Evolutionary conservation across 2,329 filamentous ascomycete genomes (phyloP).

Genomic region (Penicillium occitanis): DNA sequence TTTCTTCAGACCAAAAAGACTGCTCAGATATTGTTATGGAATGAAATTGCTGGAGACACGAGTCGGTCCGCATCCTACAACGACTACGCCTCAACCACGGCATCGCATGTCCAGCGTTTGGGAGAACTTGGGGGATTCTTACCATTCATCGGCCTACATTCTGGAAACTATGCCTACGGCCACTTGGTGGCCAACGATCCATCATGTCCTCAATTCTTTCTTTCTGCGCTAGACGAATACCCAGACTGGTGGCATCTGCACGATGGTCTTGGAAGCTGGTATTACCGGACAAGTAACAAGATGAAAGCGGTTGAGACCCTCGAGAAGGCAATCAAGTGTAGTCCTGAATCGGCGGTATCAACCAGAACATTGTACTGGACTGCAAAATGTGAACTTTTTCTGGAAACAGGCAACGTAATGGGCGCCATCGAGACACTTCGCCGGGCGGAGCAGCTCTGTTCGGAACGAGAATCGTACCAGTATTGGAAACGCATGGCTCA

Average conservation of each 20-base stretch:
- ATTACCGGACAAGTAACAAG: constrained; percentile 1
- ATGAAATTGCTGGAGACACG: background rate
- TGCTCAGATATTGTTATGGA: constrained; percentile 2
- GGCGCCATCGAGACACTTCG: background rate
- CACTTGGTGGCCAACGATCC: constrained; percentile 2
- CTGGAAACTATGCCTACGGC: constrained; percentile 1
- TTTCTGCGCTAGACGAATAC: constrained; percentile 1
- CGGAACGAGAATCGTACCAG: background rate
- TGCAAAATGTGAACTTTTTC: background rate
- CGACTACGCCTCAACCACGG: background rate
- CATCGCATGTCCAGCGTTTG: background rate
- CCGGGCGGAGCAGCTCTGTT: background rate
- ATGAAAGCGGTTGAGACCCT: background rate
- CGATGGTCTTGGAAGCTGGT: constrained; percentile 1
- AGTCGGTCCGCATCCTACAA: background rate
- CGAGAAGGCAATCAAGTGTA: constrained; percentile 4
- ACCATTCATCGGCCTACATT: background rate
- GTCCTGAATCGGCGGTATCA: background rate
- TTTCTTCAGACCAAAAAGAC: constrained; percentile 6
- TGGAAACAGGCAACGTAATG: background rate
- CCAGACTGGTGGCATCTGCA: constrained; percentile 12
- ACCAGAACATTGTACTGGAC: background rate
- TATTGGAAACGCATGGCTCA: constrained; percentile 2
- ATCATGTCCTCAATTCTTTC: background rate
- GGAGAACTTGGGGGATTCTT: background rate